A percentile compares a stretch with the other conserved stretches of the same genome.
These are phyloP conservation scores for Sarcocystis neurona DNA, from an alignment of 169 alveolate genomes.

Conservation along the genomic window DNA sequence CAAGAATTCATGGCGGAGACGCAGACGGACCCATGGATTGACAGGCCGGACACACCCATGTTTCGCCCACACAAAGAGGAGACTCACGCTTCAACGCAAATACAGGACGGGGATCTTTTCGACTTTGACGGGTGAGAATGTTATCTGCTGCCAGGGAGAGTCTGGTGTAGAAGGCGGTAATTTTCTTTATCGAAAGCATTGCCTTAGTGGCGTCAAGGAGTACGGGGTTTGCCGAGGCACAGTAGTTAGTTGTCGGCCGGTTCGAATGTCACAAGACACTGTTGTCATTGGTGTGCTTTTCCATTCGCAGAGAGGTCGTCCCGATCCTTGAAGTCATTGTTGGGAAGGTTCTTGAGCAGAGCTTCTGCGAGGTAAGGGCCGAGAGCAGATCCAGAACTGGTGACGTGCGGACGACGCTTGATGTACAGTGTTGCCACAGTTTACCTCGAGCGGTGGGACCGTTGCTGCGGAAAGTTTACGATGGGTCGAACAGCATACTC, in stretches of 20 bases:
- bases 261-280: neutral
- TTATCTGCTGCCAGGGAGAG: too few species aligned
- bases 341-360: slow-evolving; percentile 67
- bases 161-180: too few species aligned
- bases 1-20: slow-evolving; percentile 83
- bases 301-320: slow-evolving; percentile 46
- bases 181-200: too few species aligned
- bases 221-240: too few species aligned
- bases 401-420: neutral
- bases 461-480: too few species aligned
- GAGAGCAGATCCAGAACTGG: neutral
- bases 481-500: neutral
- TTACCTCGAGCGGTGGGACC: too few species aligned
- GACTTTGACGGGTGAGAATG: slow-evolving; percentile 82
- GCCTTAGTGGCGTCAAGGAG: too few species aligned
- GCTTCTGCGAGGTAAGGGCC: slow-evolving; percentile 51
- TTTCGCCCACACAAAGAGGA: slow-evolving; percentile 87
- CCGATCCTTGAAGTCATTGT: slow-evolving; percentile 66
- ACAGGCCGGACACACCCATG: slow-evolving; percentile 85
- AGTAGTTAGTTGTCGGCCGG: too few species aligned
- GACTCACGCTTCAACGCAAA: slow-evolving; percentile 83
- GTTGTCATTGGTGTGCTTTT: neutral
- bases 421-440: too few species aligned
- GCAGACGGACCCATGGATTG: slow-evolving; percentile 87
- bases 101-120: slow-evolving; percentile 90